Evolutionary conservation across 805 yeast genomes (phyloP).

Genomic region (Starmerella floricola): DNA sequence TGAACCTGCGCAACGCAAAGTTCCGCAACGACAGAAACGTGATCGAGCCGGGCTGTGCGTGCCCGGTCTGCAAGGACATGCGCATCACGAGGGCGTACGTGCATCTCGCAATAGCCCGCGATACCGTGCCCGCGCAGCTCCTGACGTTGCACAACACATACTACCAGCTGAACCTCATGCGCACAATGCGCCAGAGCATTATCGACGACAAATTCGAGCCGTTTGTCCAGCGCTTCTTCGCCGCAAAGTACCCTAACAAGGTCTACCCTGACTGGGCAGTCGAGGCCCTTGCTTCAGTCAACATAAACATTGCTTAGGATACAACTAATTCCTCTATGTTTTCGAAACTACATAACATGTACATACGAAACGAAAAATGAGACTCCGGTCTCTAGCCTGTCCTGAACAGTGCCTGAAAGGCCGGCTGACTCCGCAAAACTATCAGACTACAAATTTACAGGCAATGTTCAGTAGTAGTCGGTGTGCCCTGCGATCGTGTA

Average conservation of each 20-base stretch:
- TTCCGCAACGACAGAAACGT: slow-evolving; percentile 30
- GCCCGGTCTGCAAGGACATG: slow-evolving; percentile 34
- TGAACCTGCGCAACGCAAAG: slow-evolving; percentile 30
- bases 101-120: slow-evolving; percentile 31
- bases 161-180: slow-evolving; percentile 35
- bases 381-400: no score
- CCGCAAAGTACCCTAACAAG: slow-evolving; percentile 28
- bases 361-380: no score
- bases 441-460: no score
- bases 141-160: slow-evolving; percentile 35
- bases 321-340: no score
- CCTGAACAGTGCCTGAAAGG: no score
- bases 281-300: slow-evolving; percentile 31
- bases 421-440: no score
- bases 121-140: slow-evolving; percentile 36
- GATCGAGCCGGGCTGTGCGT: slow-evolving; percentile 32
- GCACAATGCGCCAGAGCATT: slow-evolving; percentile 31
- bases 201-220: slow-evolving; percentile 30
- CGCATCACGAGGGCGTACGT: slow-evolving; percentile 32
- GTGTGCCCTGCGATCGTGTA: no score
- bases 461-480: no score
- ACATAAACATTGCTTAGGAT: slow-evolving; percentile 20
- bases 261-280: slow-evolving; percentile 35
- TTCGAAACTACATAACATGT: no score
- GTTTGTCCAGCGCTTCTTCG: slow-evolving; percentile 31